Evolutionary conservation across 2,329 filamentous ascomycete species (phyloP).

Genomic region (Alternaria conjuncta): DNA sequence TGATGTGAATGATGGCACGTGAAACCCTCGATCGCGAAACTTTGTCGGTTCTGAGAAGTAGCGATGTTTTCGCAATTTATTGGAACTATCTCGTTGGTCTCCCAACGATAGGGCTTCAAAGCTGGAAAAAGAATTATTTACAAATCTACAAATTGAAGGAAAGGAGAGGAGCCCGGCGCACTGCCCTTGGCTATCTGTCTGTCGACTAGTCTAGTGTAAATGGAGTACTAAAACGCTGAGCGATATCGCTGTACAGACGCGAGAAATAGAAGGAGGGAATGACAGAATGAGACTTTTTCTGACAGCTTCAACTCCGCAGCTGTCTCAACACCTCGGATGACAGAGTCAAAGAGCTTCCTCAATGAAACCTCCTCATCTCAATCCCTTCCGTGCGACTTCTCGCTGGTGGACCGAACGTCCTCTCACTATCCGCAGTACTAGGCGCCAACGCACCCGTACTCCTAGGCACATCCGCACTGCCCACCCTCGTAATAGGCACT

Average conservation of each 20-base stretch:
- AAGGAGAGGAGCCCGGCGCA: neutral
- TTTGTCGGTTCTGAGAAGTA: neutral
- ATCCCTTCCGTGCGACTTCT: slow-evolving; percentile 40
- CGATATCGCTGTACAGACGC: neutral
- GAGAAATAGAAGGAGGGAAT: neutral
- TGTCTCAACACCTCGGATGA: neutral
- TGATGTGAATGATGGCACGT: neutral
- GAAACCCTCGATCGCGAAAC: neutral
- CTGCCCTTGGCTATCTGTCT: slow-evolving; percentile 5
- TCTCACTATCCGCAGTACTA: slow-evolving; percentile 24
- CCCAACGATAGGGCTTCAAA: neutral
- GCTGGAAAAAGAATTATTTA: neutral
- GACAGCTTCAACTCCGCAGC: neutral
- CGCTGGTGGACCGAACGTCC: slow-evolving; percentile 27
- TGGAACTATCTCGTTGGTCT: neutral
- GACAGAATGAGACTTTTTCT: neutral
- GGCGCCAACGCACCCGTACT: slow-evolving; percentile 36
- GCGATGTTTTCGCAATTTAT: neutral
- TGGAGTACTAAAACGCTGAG: neutral
- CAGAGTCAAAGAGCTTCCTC: neutral
- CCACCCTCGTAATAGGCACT: neutral
- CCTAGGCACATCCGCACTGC: slow-evolving; percentile 4
- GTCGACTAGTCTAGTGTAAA: neutral
- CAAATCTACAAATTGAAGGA: neutral
- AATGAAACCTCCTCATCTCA: slow-evolving; percentile 43